phyloP scores from a whole-genome alignment of 139 green algal genomes.

The Ostreobium quekettii region DNA sequence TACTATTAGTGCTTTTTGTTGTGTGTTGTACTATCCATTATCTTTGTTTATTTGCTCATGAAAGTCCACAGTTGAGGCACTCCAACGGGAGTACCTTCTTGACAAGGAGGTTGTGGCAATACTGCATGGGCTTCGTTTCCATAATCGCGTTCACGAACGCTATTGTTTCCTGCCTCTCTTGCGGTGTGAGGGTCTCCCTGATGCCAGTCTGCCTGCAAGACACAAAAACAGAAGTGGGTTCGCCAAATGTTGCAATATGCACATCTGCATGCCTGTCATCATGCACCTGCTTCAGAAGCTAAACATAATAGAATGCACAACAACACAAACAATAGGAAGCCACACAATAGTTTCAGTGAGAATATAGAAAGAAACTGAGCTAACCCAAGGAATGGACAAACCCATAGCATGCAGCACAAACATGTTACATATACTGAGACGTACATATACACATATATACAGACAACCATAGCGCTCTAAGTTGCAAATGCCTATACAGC shows the following conservation, averaged over 20 bases:
- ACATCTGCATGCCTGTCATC: not conserved
- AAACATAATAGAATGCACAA: too few species aligned
- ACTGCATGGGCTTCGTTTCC: constrained; percentile 38
- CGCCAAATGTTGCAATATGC: not conserved
- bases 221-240: not conserved
- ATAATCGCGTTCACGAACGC: constrained; percentile 46
- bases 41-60: too few species aligned
- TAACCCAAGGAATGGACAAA: too few species aligned
- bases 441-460: too few species aligned
- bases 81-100: constrained; percentile 28
- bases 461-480: too few species aligned
- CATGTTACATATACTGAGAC: too few species aligned
- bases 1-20: too few species aligned
- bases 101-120: constrained; percentile 36
- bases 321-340: constrained; percentile 2
- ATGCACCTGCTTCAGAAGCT: too few species aligned
- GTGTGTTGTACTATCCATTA: too few species aligned
- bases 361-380: not conserved
- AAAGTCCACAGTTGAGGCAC: too few species aligned
- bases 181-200: constrained; percentile 19
- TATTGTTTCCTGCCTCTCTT: constrained; percentile 33
- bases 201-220: constrained; percentile 28
- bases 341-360: not conserved
- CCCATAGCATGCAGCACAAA: too few species aligned
- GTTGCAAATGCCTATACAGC: too few species aligned